phyloP scores from a whole-genome alignment of 257 asterid genomes.

The Lycium ferocissimum region DNA sequence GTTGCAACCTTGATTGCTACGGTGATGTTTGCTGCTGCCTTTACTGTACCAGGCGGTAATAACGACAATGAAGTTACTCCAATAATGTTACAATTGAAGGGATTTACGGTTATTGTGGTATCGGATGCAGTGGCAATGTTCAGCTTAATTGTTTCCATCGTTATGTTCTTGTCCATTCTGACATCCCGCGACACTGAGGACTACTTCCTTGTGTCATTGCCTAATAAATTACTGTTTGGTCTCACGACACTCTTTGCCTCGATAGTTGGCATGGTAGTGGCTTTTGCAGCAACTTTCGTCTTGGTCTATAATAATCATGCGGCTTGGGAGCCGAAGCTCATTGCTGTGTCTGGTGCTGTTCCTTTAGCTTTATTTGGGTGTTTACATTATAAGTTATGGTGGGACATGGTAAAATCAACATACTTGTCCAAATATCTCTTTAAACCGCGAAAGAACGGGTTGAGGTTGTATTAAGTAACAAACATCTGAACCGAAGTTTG shows the following conservation, averaged over 20 bases:
- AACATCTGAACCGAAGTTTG: no score
- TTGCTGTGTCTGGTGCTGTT: conserved; percentile 16
- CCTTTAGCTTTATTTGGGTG: conserved; percentile 7
- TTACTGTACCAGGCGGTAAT: conserved; percentile 51
- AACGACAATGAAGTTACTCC: conserved; percentile 33
- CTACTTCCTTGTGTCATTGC: conserved; percentile 21
- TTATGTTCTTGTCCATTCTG: conserved; percentile 29
- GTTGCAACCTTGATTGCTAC: conserved; percentile 47
- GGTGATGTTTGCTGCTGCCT: conserved; percentile 45
- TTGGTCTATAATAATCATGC: conserved; percentile 19
- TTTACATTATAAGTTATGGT: not conserved
- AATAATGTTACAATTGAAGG: not conserved
- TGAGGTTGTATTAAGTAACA: no score
- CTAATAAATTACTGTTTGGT: conserved; percentile 17
- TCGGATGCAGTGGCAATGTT: conserved; percentile 32
- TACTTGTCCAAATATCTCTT: not conserved
- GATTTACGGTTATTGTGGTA: conserved; percentile 37
- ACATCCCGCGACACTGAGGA: conserved; percentile 7
- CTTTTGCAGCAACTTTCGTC: conserved; percentile 29
- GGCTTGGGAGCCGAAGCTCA: not conserved
- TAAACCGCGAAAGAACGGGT: not conserved
- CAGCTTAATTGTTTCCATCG: conserved; percentile 11
- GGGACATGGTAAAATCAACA: not conserved
- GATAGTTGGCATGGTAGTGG: not conserved
- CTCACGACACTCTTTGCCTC: conserved; percentile 26